Base-by-base conservation (phyloP, 805 yeast genomes). In the Myxozyma neotropica region DNA sequence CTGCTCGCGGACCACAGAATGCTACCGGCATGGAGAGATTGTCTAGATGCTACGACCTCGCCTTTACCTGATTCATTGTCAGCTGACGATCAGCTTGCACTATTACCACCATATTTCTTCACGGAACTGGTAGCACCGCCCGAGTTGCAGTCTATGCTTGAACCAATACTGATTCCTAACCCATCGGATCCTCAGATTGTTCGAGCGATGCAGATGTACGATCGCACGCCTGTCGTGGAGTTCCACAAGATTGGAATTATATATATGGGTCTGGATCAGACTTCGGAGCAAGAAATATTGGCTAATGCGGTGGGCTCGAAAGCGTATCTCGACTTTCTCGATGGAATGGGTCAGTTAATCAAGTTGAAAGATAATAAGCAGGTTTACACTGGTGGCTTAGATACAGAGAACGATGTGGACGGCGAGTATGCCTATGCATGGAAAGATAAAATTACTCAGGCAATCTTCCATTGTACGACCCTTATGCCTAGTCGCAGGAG, bases 191-290 rank as follows among this genome's bases (percentile, higher is more conserved):
- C 53, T 4, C 47, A 52, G n/a, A 45, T 58, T 31, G 52, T 69
- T 1, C 76, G 88, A 31, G 88, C 92, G 0, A 69, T 90, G 19
- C 71, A 80, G 4, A 78, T 84, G 17, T 77, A 90, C 59, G 96
- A 89, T 67, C 74, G 91, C 17, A 83, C 88, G 0, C 95, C 96
- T 0, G 84, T 86, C 5, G 87, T 87, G 3, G 88, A 86, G 47
- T 86, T 85, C 66, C 89, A 86, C 71, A 90, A 89, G 70, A 81
- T 87, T 40, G 96, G 96, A 0, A 75, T 90, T 21, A 68, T 90
- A 21, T 90, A 89, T 70, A 82, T 89, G 65, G 93, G 84, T 0
- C 84, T 83, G 0, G 81, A 82, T 8, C 96, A 90, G 70, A 70
- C 70, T 1, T 74, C 75, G 0, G 96, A 90, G 69, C 69, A 69